phyloP scores from a whole-genome alignment of 2,329 filamentous ascomycete species.

The Mollisiaceae sp. region DNA sequence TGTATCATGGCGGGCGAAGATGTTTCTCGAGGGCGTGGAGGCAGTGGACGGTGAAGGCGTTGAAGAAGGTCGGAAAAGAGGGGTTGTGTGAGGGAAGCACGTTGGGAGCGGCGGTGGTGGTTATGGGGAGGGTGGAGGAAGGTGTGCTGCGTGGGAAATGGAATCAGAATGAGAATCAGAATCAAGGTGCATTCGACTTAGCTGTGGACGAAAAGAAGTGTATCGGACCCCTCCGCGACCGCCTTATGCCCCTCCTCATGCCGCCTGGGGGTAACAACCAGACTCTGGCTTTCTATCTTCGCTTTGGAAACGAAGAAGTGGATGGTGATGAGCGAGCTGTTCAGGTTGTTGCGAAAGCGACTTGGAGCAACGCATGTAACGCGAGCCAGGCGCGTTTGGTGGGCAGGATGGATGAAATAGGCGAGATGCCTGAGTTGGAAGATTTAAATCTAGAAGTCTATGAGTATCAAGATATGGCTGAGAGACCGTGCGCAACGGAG shows the following conservation, averaged over 20 bases:
- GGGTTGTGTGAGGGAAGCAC: conserved; percentile 30
- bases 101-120: conserved; percentile 18
- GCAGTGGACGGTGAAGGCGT: conserved; percentile 25
- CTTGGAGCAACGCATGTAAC: conserved; percentile 23
- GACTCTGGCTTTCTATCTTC: conserved; percentile 25
- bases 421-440: conserved; percentile 17
- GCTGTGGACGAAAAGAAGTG: not conserved
- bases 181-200: not conserved
- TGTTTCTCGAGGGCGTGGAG: conserved; percentile 32
- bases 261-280: conserved; percentile 23
- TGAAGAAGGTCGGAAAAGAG: conserved; percentile 28
- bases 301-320: conserved; percentile 20
- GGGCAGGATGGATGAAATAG: too few relatives aligned
- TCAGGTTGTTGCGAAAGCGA: conserved; percentile 28
- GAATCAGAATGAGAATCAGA: not conserved
- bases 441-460: conserved; percentile 25
- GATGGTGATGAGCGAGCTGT: conserved; percentile 24
- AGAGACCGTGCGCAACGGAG: not conserved
- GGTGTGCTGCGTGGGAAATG: not conserved
- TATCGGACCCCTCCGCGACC: conserved; percentile 22
- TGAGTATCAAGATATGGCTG: conserved; percentile 6
- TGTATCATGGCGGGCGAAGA: conserved; percentile 30
- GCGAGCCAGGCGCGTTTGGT: too few relatives aligned
- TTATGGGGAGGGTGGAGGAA: not conserved
- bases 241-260: conserved; percentile 29